These are phyloP conservation scores for Zymoseptoria ardabiliae DNA, from an alignment of 2,329 filamentous ascomycete species.

Conservation along the genomic window DNA sequence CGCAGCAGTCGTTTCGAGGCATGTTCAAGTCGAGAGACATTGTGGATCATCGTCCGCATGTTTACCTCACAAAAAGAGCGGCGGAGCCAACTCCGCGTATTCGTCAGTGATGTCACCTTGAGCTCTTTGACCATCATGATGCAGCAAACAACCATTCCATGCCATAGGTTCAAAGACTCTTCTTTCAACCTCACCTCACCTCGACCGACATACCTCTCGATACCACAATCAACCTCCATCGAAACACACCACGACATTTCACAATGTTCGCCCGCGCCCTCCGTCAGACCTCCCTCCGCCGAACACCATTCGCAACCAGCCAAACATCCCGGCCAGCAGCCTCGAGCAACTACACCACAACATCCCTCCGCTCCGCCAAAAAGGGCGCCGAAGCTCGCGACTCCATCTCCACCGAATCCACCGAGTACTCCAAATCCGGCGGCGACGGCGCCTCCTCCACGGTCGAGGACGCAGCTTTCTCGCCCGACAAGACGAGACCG, in stretches of 20 bases:
- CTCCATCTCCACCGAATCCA: conserved; percentile 55
- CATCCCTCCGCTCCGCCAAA: conserved; percentile 24
- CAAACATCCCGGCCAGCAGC: conserved; percentile 7
- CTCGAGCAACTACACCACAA: conserved; percentile 12
- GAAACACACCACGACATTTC: not conserved
- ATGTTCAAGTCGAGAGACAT: too few relatives aligned
- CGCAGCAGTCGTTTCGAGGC: too few relatives aligned
- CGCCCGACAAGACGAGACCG: conserved; percentile 60
- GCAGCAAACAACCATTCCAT: too few relatives aligned
- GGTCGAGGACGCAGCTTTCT: conserved; percentile 57
- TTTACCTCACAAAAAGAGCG: not conserved
- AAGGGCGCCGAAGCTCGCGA: conserved; percentile 46
- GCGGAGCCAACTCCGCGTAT: not conserved
- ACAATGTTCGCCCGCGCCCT: conserved; percentile 10
- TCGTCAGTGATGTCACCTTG: not conserved
- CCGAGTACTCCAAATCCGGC: conserved; percentile 62
- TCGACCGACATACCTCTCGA: too few relatives aligned
- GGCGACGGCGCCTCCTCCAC: conserved; percentile 53
- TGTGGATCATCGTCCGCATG: too few relatives aligned
- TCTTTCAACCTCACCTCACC: not conserved
- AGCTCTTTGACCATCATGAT: not conserved
- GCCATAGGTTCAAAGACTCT: not conserved
- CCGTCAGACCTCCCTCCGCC: conserved; percentile 6
- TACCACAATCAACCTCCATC: not conserved
- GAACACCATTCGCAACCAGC: not conserved